Base-by-base conservation (phyloP, 352 stramenopile genomes). In the Globisporangium cylindrosporum region DNA sequence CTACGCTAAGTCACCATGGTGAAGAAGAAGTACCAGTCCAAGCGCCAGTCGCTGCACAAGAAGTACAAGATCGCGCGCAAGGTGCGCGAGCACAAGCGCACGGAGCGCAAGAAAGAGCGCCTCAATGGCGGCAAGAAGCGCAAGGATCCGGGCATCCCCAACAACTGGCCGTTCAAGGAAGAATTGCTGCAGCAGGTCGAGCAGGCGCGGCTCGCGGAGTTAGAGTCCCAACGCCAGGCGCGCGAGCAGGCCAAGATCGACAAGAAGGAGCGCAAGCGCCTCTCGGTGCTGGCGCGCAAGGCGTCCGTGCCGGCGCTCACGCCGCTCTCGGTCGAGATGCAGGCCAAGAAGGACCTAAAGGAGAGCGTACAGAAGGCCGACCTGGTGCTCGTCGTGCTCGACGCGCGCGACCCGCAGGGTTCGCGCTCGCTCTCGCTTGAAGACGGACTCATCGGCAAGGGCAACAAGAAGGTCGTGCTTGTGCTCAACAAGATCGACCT, bases 401-500 rank as follows among this genome's bases (percentile, higher is more conserved):
- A 99, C 76, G 97, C 97, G 36, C 90, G 98, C n/a, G 97, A 99
- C 89, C 98, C 98, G 18, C 86, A 99, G 68, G 97, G 95, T 20
- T 98, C 89, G 46, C 88, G 97, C 22, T 96, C 97, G 68, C 82
- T 95, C 6, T 93, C 90, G 49, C 86, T 99, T 29, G 97, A 99
- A 78, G 86, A 98, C 65, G 89, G 93, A 53, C 90, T 99, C 36
- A 84, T 99, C 63, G 90, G 82, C 55, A 97, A 98, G 69, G 86
- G 82, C 55, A 86, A 94, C 71, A 99, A 99, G 83, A 90, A 97
- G 51, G 87, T 99, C 68, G 88, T 99, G 61, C 84, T 99, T 4
- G 97, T 99, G 51, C 76, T 99, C 65, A 99, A 99, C 87, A 99
- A 99, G 82, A 93, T 99, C 70, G 98, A 99, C 78, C 85, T 99